Evolutionary conservation across 495 filamentous ascomycete species (phyloP), one percentile per base, ranked within the genome.

Genomic region (Gamarada debralockiae): DNA sequence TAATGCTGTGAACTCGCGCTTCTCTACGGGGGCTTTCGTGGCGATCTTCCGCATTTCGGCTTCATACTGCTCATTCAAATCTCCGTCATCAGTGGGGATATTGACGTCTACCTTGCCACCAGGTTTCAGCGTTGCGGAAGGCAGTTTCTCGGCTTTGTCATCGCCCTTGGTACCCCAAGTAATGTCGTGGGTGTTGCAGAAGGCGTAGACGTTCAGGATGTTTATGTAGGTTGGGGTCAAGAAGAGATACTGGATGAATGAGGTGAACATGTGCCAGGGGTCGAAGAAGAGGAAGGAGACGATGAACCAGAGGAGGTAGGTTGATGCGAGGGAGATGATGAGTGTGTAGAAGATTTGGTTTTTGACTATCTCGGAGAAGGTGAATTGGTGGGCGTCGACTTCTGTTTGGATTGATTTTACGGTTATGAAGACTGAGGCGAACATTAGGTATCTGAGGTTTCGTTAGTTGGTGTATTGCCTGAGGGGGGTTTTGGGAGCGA

Each of bases 211-310:
- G 73, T 97, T 96, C 59, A 97, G 82, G 49, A 96, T 89, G 68
- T 96, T 96, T 75, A 95, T 91, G 71, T 95, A 97, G 12, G 90
- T 95, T 0, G 92, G 92, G 0, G 92, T 95, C 43, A 99, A 79
- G 33, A 97, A 82, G 52, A 99, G 83, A 67, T 99, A 99, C 81
- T 99, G 95, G 42, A 97, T 72, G 70, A 97, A 91, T 29, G 81
- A 89, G 23, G 93, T 98, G 72, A 96, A 80, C 89, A 99, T 96
- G 69, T 99, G 95, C 92, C 92, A 99, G 1, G 95, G 95, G 66
- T 99, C 95, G 69, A 99, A 84, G 82, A 97, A 97, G 59, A 97
- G 77, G 56, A 99, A 80, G 12, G 91, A 96, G 3, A 89, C 85
- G 34, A 97, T 66, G 46, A 99, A 83, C 83, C 91, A 99, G 64